Evolutionary conservation across 75 land plant genomes (phyloP).

Genomic region (Selaginella tamariscina): DNA sequence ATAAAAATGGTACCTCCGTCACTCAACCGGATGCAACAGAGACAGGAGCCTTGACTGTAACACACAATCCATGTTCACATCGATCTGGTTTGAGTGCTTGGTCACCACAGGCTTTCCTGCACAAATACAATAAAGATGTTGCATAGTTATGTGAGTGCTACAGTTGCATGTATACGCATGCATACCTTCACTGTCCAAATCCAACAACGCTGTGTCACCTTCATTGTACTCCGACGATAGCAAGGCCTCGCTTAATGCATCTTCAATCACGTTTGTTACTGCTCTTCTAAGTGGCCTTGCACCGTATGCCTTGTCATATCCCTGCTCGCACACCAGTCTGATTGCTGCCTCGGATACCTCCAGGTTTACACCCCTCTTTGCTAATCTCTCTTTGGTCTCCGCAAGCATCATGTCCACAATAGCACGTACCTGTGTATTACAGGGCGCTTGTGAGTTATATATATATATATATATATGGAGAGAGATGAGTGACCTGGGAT

Average conservation of each 20-base stretch:
- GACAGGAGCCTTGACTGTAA: slow-evolving; percentile 17
- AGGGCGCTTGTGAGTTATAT: too few relatives aligned
- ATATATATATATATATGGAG: too few relatives aligned
- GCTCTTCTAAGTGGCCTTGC: slow-evolving; percentile 84
- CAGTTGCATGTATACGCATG: slow-evolving; percentile 56
- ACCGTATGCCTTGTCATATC: slow-evolving; percentile 66
- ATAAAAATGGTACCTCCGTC: too few relatives aligned
- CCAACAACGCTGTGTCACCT: slow-evolving; percentile 66
- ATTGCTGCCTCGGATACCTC: slow-evolving; percentile 61
- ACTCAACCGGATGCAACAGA: neutral
- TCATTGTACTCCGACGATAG: slow-evolving; percentile 42
- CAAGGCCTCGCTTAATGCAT: slow-evolving; percentile 62
- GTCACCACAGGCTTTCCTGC: slow-evolving; percentile 55
- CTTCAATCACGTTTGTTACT: slow-evolving; percentile 55
- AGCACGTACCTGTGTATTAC: slow-evolving; percentile 50
- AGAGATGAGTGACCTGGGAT: slow-evolving; percentile 40
- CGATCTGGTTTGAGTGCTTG: slow-evolving; percentile 28
- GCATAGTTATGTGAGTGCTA: slow-evolving; percentile 56
- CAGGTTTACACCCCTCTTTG: slow-evolving; percentile 34
- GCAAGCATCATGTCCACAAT: slow-evolving; percentile 65
- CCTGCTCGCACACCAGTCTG: slow-evolving; percentile 57
- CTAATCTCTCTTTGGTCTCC: slow-evolving; percentile 55
- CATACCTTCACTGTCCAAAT: slow-evolving; percentile 69
- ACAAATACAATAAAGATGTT: slow-evolving; percentile 46
- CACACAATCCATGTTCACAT: slow-evolving; percentile 27